phyloP scores from a whole-genome alignment of 2,329 filamentous ascomycete species.

The Blumeria graminis region DNA sequence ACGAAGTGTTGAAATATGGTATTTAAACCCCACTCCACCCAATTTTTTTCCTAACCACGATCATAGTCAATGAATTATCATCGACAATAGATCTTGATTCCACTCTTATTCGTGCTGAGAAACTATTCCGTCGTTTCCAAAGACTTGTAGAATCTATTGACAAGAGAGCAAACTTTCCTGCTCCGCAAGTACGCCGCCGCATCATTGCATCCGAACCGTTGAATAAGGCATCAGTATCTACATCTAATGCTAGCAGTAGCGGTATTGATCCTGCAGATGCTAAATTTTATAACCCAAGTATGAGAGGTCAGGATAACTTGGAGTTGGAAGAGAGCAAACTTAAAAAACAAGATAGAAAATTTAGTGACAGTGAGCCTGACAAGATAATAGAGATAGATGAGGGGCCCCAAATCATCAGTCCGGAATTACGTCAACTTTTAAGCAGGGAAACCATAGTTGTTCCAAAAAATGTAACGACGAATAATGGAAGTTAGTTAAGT shows the following conservation, averaged over 20 bases:
- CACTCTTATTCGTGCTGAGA: conserved; percentile 69
- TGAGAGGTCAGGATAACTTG: conserved; percentile 1
- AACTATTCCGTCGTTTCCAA: conserved; percentile 70
- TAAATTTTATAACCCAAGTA: conserved; percentile 4
- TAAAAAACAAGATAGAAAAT: conserved; percentile 11
- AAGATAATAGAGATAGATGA: conserved; percentile 5
- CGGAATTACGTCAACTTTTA: conserved; percentile 36
- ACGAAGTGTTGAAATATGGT: conserved; percentile 94
- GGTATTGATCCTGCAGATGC: conserved; percentile 4
- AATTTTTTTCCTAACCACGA: background rate
- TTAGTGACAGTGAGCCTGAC: conserved; percentile 5
- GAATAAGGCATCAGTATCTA: background rate
- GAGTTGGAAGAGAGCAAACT: conserved; percentile 4
- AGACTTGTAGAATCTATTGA: conserved; percentile 77
- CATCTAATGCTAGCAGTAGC: conserved; percentile 6
- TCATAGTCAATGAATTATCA: conserved; percentile 73
- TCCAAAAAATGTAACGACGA: conserved; percentile 6
- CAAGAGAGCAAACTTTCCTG: conserved; percentile 68
- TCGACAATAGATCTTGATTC: conserved; percentile 76
- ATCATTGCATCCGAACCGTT: background rate
- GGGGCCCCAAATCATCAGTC: conserved; percentile 29
- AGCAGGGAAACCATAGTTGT: conserved; percentile 27
- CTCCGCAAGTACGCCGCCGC: conserved; percentile 19
- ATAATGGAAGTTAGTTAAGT: too few species aligned
- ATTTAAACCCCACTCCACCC: conserved; percentile 16